Evolutionary conservation across 2,329 filamentous ascomycete genomes (phyloP), one percentile per base, ranked within the genome.

Genomic region (Neofusicoccum sp.): DNA sequence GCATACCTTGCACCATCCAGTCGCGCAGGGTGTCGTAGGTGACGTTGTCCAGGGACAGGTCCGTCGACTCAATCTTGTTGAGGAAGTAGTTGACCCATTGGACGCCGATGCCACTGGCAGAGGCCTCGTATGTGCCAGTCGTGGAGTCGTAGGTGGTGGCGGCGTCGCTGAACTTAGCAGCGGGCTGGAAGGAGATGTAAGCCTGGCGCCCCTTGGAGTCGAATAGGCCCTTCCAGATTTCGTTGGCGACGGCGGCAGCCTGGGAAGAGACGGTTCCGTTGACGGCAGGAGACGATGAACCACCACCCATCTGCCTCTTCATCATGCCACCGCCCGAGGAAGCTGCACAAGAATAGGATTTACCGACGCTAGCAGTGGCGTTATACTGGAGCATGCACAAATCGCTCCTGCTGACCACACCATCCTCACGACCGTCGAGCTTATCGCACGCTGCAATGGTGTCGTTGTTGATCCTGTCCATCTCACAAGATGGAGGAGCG

Each of bases 371-470:
- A n/a, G 73, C 69, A 60, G 68, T 78, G 34, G 81, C 64, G 65
- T 84, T 76, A 67, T 78, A 80, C 43, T 78, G 65, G 4, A 80
- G 64, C 60, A 71, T 75, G 73, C 79, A 82, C 5, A 82, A 73
- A 58, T 82, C 79, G 1, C 75, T 77, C 4, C 80, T 73, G 7
- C 77, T 71, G 43, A 86, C 76, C 3, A 86, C 80, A 11, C 83
- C 82, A 61, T 86, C 83, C 0, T 74, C 76, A 43, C 75, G 75
- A 5, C 84, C 83, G 61, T 86, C 84, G 4, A 86, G 72, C 8
- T 76, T 71, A 63, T 86, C 83, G 53, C 84, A 86, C 34, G 78
- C 78, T 1, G 73, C 72, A 51, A 86, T 83, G 3, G 83, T 85
- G 40, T 75, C 74, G 65, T 84, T 85, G 28, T 80, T 75, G 47